Evolutionary conservation across 2,329 filamentous ascomycete species (phyloP).

Genomic region (Arthrobotrys iridis): DNA sequence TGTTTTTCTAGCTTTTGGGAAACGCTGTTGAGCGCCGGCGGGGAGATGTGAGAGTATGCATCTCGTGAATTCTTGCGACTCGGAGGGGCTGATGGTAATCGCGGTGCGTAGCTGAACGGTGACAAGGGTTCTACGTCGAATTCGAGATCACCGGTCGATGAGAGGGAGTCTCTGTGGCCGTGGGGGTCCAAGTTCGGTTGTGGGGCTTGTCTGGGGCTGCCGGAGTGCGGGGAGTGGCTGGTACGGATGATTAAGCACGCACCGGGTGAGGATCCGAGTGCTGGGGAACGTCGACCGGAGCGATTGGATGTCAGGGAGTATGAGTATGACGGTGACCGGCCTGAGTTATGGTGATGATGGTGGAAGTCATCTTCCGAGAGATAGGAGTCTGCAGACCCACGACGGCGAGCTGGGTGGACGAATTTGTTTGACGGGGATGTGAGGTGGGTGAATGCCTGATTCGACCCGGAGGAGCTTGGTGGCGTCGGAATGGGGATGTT

Average conservation of each 20-base stretch:
- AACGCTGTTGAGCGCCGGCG: constrained; percentile 17
- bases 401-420: constrained; percentile 50
- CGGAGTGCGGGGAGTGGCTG: constrained; percentile 22
- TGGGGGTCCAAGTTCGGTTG: not conserved
- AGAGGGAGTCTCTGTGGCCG: constrained; percentile 3
- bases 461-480: constrained; percentile 47
- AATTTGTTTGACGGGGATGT: constrained; percentile 23
- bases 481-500: constrained; percentile 35
- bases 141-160: constrained; percentile 32
- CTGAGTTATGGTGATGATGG: not conserved
- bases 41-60: constrained; percentile 31
- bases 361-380: constrained; percentile 19
- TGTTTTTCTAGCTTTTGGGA: constrained; percentile 33
- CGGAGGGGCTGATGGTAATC: constrained; percentile 11
- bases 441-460: constrained; percentile 35
- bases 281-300: not conserved
- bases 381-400: constrained; percentile 47
- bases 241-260: constrained; percentile 42
- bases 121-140: constrained; percentile 51
- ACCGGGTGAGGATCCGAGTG: constrained; percentile 34
- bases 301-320: constrained; percentile 32
- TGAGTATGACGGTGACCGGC: constrained; percentile 30
- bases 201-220: constrained; percentile 19
- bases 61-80: constrained; percentile 44
- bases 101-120: constrained; percentile 37